A percentile compares a stretch with the other conserved stretches of the same genome.
Evolutionary conservation across 192 early-diverging fungal genomes (phyloP).

Genomic region (Oehlia diaphana): DNA sequence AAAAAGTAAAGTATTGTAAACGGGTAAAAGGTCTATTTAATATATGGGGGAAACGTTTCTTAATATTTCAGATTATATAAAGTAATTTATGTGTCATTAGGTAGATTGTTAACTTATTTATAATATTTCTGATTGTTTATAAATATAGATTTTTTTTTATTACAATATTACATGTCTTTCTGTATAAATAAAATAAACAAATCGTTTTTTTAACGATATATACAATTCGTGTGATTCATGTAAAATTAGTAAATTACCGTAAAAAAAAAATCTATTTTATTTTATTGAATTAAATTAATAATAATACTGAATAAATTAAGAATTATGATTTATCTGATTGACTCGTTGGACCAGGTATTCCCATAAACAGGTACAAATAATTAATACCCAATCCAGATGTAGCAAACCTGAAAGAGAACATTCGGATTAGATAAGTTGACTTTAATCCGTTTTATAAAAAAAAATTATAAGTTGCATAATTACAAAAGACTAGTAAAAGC

Average conservation of each 20-base stretch:
- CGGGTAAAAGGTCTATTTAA: too few relatives aligned
- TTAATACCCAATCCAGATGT: background rate
- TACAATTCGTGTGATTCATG: too few relatives aligned
- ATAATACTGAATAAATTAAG: background rate
- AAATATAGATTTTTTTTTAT: background rate
- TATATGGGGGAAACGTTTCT: too few relatives aligned
- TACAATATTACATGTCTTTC: background rate
- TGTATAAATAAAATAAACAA: background rate
- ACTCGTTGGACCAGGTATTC: background rate
- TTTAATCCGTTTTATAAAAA: background rate
- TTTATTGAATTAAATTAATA: too few relatives aligned
- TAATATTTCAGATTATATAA: too few relatives aligned
- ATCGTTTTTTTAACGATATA: too few relatives aligned
- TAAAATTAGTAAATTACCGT: too few relatives aligned
- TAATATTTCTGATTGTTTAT: background rate
- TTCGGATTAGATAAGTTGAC: background rate
- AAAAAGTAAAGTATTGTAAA: too few relatives aligned
- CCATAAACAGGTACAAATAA: constrained; percentile 10
- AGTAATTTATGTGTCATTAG: too few relatives aligned
- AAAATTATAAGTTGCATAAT: background rate
- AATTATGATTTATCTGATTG: background rate
- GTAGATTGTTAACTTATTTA: too few relatives aligned
- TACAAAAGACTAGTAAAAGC: background rate
- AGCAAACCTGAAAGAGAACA: background rate
- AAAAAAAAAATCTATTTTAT: too few relatives aligned